These are phyloP conservation scores for Fusarium annulatum DNA, from an alignment of 2,329 filamentous ascomycete species.

Conservation along the genomic window DNA sequence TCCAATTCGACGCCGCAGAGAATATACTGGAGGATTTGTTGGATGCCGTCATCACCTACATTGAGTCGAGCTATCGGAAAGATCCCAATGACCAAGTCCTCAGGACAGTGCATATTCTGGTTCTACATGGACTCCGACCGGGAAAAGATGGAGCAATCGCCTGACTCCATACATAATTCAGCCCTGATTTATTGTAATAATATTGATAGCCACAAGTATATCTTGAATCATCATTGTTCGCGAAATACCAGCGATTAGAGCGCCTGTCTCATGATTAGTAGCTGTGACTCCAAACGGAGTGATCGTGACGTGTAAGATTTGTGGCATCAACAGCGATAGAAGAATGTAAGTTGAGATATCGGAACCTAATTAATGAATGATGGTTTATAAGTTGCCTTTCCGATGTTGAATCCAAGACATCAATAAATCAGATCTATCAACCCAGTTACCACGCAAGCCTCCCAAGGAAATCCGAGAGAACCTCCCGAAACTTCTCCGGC, in stretches of 20 bases:
- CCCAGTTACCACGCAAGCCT: background rate
- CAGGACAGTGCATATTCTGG: background rate
- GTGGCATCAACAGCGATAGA: background rate
- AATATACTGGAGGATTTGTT: background rate
- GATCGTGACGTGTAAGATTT: background rate
- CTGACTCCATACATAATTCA: background rate
- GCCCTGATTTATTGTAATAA: background rate
- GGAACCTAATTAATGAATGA: background rate
- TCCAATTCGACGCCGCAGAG: background rate
- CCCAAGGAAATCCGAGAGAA: background rate
- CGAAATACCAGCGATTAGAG: background rate
- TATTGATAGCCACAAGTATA: background rate
- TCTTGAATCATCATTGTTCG: background rate
- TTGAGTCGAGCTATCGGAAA: background rate
- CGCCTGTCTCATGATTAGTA: background rate
- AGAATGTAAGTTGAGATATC: background rate
- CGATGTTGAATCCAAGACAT: background rate
- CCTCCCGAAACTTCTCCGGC: background rate
- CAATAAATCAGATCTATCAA: rapidly evolving
- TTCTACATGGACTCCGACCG: background rate
- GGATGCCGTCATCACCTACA: background rate
- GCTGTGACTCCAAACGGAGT: background rate
- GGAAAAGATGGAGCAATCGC: background rate
- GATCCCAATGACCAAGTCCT: background rate
- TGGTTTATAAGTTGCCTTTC: background rate